Evolutionary conservation across 2,329 filamentous ascomycete species (phyloP), one percentile per base, ranked within the genome.

Genomic region (Trichocomaceae sp.): DNA sequence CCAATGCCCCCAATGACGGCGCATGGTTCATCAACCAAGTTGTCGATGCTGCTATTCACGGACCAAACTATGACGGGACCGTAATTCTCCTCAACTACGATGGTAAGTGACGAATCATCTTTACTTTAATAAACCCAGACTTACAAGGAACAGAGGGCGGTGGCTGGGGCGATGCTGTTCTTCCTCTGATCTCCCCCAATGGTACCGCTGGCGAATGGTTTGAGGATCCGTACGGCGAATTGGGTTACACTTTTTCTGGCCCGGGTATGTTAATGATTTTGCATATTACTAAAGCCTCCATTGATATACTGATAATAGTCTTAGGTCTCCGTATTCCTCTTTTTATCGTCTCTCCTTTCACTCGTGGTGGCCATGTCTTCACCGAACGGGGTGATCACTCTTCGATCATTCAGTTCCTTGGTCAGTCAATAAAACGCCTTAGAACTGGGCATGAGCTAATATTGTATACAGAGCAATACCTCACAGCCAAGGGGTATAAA

Each of bases 341-440:
- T 56, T 77, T 78, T 58, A 79, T 81, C 63, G 71, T 82, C 54
- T 81, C 79, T 0, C 79, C 79, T 0, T 82, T 76, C 72, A 81
- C 79, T 0, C 76, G 79, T 12, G 76, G 77, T 9, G 76, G 75
- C 7, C 73, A 77, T 19, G 77, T 82, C 3, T 80, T 79, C 57
- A 79, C 76, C 0, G 79, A 81, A 60, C 76, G 77, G 47, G 70
- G 74, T 2, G 79, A 82, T 59, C 79, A 82, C 63, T 79, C 73
- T 57, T 81, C 78, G 0, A 78, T 81, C 55, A 77, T 81, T 33
- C 65, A 78, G 39, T 81, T 82, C 59, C 62, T 82, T 0, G 52
- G 52, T 49, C 19, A 17, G 4, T 9, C 17, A 20, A 10, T 5
- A 8, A 9, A 10, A 29, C 5, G 15, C 10, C 23, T 6, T 20